These are phyloP conservation scores for Diaporthe vexans DNA, from an alignment of 2,329 filamentous ascomycete genomes.

Conservation along the genomic window DNA sequence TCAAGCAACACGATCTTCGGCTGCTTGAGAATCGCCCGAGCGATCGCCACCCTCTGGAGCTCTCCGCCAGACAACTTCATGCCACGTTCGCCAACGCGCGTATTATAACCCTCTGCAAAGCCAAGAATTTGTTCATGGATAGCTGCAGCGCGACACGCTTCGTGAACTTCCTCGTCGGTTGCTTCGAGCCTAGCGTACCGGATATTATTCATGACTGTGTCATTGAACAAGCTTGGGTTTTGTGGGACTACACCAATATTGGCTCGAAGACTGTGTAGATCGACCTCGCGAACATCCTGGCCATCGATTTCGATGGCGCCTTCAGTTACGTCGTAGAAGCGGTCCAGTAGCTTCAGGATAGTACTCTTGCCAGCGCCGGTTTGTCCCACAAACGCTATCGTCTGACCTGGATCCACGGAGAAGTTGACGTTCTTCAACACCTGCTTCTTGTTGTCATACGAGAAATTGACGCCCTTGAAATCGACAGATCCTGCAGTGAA, in stretches of 20 bases:
- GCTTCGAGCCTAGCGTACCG: slow-evolving; percentile 68
- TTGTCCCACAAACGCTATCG: slow-evolving; percentile 65
- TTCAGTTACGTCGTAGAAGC: slow-evolving; percentile 69
- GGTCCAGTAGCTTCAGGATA: slow-evolving; percentile 69
- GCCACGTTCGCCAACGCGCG: slow-evolving; percentile 65
- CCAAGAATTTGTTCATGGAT: slow-evolving; percentile 71
- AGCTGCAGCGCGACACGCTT: slow-evolving; percentile 67
- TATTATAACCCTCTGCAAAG: slow-evolving; percentile 67
- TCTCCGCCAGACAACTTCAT: slow-evolving; percentile 76
- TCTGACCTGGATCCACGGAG: slow-evolving; percentile 61
- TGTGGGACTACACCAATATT: slow-evolving; percentile 71
- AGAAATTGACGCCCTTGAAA: slow-evolving; percentile 69
- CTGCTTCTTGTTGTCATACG: slow-evolving; percentile 71
- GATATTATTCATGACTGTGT: slow-evolving; percentile 72
- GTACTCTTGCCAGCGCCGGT: slow-evolving; percentile 73
- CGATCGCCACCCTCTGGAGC: slow-evolving; percentile 76
- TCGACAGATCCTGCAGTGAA: slow-evolving; percentile 67
- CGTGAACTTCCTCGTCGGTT: slow-evolving; percentile 67
- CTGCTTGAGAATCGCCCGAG: slow-evolving; percentile 79
- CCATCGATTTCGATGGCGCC: slow-evolving; percentile 69
- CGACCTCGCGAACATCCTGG: slow-evolving; percentile 68
- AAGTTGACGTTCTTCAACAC: slow-evolving; percentile 69
- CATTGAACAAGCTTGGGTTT: slow-evolving; percentile 68
- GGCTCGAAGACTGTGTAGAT: slow-evolving; percentile 65
- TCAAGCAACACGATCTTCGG: slow-evolving; percentile 84